phyloP scores from a whole-genome alignment of 2,329 filamentous ascomycete genomes.

The Neonectria ditissima region DNA sequence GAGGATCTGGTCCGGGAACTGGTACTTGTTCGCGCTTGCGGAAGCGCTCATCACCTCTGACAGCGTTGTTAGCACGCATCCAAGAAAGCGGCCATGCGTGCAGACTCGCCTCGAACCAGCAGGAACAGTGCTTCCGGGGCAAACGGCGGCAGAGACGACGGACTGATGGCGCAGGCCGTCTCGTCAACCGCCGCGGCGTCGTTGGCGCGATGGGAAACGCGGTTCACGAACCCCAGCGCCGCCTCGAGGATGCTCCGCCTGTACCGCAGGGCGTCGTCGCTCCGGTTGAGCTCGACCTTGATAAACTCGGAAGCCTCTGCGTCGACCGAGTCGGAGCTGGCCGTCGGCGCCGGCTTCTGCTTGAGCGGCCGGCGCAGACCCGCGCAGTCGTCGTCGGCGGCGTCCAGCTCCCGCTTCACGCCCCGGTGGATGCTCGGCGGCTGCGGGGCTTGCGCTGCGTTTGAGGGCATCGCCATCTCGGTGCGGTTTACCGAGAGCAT shows the following conservation, averaged over 20 bases:
- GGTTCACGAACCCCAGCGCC: slow-evolving; percentile 14
- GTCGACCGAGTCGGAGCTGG: slow-evolving; percentile 8
- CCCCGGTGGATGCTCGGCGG: background rate
- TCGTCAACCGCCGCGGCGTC: background rate
- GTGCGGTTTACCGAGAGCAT: background rate
- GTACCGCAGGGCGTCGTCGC: slow-evolving; percentile 2
- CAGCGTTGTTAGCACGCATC: background rate
- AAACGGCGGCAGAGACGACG: slow-evolving; percentile 2
- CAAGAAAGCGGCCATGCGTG: background rate
- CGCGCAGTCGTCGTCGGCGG: background rate
- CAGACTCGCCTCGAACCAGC: background rate
- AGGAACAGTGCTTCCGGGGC: slow-evolving; percentile 10
- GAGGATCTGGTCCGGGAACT: slow-evolving; percentile 15
- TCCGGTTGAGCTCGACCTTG: slow-evolving; percentile 12
- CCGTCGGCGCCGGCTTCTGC: background rate
- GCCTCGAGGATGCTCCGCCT: slow-evolving; percentile 12
- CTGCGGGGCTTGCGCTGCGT: background rate
- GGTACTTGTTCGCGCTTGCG: background rate
- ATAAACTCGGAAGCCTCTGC: slow-evolving; percentile 16
- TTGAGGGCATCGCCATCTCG: background rate
- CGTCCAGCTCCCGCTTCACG: slow-evolving; percentile 12
- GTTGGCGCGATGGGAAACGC: slow-evolving; percentile 7
- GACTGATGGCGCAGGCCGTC: background rate
- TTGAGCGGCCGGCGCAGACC: background rate
- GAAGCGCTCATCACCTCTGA: background rate